Base-by-base conservation (phyloP, 495 filamentous ascomycete genomes). In the Glarea lozoyensis region DNA sequence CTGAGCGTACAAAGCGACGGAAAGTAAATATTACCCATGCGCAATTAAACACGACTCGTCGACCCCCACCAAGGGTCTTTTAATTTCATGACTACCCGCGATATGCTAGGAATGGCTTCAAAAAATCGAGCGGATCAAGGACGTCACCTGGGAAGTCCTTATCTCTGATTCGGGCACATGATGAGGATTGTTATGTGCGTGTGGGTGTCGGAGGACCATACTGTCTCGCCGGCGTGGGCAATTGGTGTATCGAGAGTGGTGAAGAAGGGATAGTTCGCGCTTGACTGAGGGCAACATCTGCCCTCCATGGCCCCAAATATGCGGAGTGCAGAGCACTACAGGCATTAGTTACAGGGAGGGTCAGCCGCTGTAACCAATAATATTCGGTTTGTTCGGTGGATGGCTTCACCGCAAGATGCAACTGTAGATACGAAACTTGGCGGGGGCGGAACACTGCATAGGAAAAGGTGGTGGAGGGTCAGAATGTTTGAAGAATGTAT, bases 361-460 rank as follows among this genome's bases (percentile, higher is more conserved):
- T n/a, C n/a, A n/a, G n/a, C n/a, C n/a, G n/a, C n/a, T n/a, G 4
- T 21, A n/a, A 19, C 35, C 35, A 37, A 37, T 37, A 3, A 16
- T n/a, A 7, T 19, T 10, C n/a, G n/a, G n/a, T n/a, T n/a, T n/a
- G n/a, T n/a, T n/a, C n/a, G n/a, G n/a, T n/a, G n/a, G n/a, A n/a
- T n/a, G n/a, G 16, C 35, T 37, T 35, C 35, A 37, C 35, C 35
- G 35, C 35, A 37, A n/a, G n/a, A n/a, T n/a, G n/a, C n/a, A n/a
- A n/a, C n/a, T n/a, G n/a, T n/a, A 37, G 16, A 37, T 37, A 34
- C 31, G 31, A 16, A 16, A 16, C 31, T 34, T 34, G 31, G 31
- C 31, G 17, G 17, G 17, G 17, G 12, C n/a, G 4, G 4, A 13
- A 6, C n/a, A 13, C 31, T 11, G 31, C 31, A n/a, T n/a, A n/a